phyloP scores from a whole-genome alignment of 805 yeast genomes.

The Saccharomycopsis sp. region DNA sequence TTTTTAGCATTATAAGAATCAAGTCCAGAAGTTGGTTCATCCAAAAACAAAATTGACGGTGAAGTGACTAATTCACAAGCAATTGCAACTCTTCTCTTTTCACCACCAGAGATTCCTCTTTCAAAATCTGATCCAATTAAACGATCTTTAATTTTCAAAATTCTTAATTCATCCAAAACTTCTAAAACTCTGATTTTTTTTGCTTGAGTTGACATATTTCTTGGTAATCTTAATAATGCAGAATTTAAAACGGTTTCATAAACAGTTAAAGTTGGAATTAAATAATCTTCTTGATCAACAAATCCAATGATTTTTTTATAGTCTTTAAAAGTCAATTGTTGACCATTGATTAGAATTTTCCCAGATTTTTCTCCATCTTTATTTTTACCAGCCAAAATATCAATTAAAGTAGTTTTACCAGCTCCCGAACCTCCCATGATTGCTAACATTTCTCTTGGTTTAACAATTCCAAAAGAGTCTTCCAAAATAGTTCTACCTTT shows the following conservation, averaged over 20 bases:
- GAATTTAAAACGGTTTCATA: slow-evolving; percentile 91
- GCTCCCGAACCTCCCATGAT: slow-evolving; percentile 99
- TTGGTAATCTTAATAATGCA: slow-evolving; percentile 81
- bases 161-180: slow-evolving; percentile 77
- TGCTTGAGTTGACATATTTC: slow-evolving; percentile 58
- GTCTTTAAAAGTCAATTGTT: slow-evolving; percentile 28
- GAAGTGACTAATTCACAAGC: slow-evolving; percentile 90
- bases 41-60: slow-evolving; percentile 73
- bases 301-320: slow-evolving; percentile 73
- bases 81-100: slow-evolving; percentile 82
- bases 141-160: slow-evolving; percentile 70
- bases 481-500: slow-evolving; percentile 46
- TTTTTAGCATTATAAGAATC: slow-evolving; percentile 91
- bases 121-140: slow-evolving; percentile 82
- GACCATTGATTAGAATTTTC: slow-evolving; percentile 69
- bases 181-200: slow-evolving; percentile 76
- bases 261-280: slow-evolving; percentile 88
- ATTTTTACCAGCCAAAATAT: slow-evolving; percentile 80
- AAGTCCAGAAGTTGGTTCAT: slow-evolving; percentile 93
- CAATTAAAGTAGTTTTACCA: slow-evolving; percentile 90
- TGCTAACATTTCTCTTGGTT: slow-evolving; percentile 85
- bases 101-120: slow-evolving; percentile 92
- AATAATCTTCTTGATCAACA: slow-evolving; percentile 91
- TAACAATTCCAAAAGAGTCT: slow-evolving; percentile 61
- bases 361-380: slow-evolving; percentile 68